These are phyloP conservation scores for Plectosphaerella plurivora DNA, from an alignment of 2,329 filamentous ascomycete species.

Conservation along the genomic window DNA sequence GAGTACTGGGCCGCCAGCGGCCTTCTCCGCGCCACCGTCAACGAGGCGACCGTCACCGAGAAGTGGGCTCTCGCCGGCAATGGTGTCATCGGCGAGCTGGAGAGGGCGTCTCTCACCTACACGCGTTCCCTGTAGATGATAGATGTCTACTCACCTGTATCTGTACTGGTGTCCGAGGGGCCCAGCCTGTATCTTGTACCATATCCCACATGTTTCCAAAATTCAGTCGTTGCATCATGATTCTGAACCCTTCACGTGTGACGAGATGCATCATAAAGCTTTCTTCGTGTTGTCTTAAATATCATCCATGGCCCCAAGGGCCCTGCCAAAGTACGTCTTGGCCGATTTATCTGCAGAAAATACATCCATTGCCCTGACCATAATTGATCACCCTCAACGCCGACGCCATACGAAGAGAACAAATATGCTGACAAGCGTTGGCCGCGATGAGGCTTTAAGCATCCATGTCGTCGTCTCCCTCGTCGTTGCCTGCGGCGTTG, in stretches of 20 bases:
- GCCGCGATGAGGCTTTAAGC: too few relatives aligned
- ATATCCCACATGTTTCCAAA: background rate
- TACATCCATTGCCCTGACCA: too few relatives aligned
- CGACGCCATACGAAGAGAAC: background rate
- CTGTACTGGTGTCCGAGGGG: background rate
- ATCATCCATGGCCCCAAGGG: background rate
- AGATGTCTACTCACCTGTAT: background rate
- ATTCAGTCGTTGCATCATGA: background rate
- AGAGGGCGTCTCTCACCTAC: conserved; percentile 51
- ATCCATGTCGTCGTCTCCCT: conserved; percentile 5
- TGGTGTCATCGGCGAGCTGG: conserved; percentile 82
- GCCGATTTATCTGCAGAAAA: too few relatives aligned
- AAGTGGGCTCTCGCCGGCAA: conserved; percentile 80
- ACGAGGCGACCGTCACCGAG: conserved; percentile 68
- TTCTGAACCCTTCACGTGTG: background rate
- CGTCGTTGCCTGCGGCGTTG: conserved; percentile 32
- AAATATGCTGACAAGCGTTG: too few relatives aligned
- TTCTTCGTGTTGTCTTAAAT: background rate
- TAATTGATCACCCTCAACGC: background rate
- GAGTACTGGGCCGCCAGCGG: conserved; percentile 93
- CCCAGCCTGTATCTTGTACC: conserved; percentile 1
- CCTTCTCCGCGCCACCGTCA: conserved; percentile 65
- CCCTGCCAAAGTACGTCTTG: background rate
- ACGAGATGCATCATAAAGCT: background rate
- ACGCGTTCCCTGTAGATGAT: background rate